Conservation (phyloP, 345 rosid species). For the Viola odorata region DNA sequence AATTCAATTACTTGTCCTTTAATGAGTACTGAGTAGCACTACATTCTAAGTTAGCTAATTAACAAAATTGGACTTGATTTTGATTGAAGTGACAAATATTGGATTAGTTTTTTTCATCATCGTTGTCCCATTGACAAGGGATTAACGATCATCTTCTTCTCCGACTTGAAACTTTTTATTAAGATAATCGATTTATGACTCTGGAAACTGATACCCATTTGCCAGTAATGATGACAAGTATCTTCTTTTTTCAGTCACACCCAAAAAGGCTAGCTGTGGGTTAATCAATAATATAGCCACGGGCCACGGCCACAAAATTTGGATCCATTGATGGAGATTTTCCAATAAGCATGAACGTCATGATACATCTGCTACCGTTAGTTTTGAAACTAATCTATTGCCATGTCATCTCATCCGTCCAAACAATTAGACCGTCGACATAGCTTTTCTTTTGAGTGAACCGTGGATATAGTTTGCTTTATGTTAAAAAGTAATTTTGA, state of each 20-base stretch:
- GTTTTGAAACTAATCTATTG: neutral
- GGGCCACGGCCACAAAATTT: too few relatives aligned
- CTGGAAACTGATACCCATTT: neutral
- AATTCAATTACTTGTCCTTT: neutral
- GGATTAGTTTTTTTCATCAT: neutral
- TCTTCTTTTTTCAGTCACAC: neutral
- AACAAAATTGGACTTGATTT: neutral
- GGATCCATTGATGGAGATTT: neutral
- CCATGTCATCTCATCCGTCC: neutral
- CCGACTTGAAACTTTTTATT: neutral
- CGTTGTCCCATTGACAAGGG: neutral
- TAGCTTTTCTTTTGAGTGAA: too few relatives aligned
- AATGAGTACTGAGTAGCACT: neutral
- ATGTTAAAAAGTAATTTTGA: neutral
- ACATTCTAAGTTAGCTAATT: neutral
- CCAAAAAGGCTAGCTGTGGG: neutral
- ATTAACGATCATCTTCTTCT: neutral
- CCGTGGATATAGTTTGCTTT: slow-evolving; percentile 1
- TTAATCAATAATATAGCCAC: neutral
- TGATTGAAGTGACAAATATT: neutral
- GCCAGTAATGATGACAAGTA: neutral
- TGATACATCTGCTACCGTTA: neutral
- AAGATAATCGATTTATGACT: neutral
- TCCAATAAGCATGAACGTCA: neutral
- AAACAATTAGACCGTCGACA: neutral